These are phyloP conservation scores for Primulina eburnea DNA, from an alignment of 257 asterid species.

Conservation along the genomic window DNA sequence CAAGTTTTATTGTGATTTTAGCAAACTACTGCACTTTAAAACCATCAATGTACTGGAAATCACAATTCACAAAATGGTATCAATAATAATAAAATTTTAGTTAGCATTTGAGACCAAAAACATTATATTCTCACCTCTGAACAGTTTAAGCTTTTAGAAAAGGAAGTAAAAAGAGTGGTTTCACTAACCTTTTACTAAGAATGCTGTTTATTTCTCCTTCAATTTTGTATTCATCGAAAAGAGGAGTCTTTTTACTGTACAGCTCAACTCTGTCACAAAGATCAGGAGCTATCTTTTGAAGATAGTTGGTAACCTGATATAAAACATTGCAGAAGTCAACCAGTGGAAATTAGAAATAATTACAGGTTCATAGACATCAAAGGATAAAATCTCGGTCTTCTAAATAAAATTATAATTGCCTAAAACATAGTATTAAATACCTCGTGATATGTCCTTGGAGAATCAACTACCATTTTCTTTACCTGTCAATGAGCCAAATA, in stretches of 20 bases:
- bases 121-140: too few relatives aligned
- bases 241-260: conserved; percentile 67
- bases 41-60: neutral
- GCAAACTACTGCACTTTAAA: neutral
- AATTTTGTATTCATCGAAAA: conserved; percentile 79
- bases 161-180: conserved; percentile 2
- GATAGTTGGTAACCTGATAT: conserved; percentile 92
- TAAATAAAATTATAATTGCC: neutral
- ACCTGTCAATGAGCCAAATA: conserved; percentile 56
- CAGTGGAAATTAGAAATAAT: conserved; percentile 21
- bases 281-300: conserved; percentile 85
- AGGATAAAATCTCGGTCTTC: neutral
- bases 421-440: conserved; percentile 38
- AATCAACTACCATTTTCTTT: conserved; percentile 83
- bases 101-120: too few relatives aligned
- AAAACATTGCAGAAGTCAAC: conserved; percentile 31
- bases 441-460: conserved; percentile 95
- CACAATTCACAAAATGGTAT: neutral
- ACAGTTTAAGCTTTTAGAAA: too few relatives aligned
- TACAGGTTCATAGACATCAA: conserved; percentile 2
- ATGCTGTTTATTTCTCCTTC: conserved; percentile 84
- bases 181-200: conserved; percentile 79
- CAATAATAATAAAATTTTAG: neutral
- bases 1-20: neutral
- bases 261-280: conserved; percentile 91